Conservation (phyloP, 495 filamentous ascomycete species). For the Podospora appendiculata region DNA sequence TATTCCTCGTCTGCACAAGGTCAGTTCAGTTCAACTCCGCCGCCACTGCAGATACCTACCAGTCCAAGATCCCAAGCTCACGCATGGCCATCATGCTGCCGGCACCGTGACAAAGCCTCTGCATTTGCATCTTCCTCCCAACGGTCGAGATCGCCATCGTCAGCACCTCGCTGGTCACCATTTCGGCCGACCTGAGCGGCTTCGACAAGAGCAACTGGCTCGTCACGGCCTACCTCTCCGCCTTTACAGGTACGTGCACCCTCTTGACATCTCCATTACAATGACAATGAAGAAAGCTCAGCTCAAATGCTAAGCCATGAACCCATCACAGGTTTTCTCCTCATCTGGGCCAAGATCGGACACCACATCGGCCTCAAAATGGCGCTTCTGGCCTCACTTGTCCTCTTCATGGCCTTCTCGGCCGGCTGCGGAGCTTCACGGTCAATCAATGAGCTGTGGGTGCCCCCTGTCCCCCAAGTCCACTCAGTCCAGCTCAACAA, state of each 20-base stretch:
- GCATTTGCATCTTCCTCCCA: constrained; percentile 8
- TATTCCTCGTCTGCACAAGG: background rate
- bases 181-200: constrained; percentile 38
- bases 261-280: background rate
- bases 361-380: constrained; percentile 43
- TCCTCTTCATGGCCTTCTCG: constrained; percentile 39
- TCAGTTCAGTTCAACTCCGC: background rate
- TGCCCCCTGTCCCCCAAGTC: background rate
- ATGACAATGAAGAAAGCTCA: background rate
- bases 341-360: constrained; percentile 44
- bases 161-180: constrained; percentile 48
- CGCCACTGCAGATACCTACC: too few relatives aligned
- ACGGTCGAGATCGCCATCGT: constrained; percentile 50
- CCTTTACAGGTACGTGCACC: constrained; percentile 12
- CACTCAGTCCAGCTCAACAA: background rate
- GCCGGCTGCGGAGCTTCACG: constrained; percentile 40
- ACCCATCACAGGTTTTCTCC: constrained; percentile 34
- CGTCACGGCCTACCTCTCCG: constrained; percentile 46
- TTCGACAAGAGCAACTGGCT: constrained; percentile 47
- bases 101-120: background rate
- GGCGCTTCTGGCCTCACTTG: constrained; percentile 31
- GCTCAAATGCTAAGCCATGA: too few relatives aligned
- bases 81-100: too few relatives aligned
- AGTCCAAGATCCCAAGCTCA: too few relatives aligned
- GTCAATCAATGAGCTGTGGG: constrained; percentile 39